Base-by-base conservation (phyloP, 2,329 filamentous ascomycete species). In the Lachnellula occidentalis region DNA sequence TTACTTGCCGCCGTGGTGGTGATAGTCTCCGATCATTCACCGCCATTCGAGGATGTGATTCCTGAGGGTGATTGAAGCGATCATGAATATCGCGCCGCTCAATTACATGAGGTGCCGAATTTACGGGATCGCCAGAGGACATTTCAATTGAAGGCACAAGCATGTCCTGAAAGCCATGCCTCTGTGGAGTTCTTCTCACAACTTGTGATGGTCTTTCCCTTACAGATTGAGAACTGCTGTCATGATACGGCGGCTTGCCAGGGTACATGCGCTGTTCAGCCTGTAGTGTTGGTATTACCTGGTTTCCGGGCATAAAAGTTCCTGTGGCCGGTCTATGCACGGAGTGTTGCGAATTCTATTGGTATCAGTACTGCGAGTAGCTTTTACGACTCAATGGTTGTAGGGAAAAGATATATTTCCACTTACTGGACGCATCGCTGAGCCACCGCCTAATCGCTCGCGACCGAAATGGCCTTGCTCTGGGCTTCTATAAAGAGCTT, bases 71-170 rank as follows among this genome's bases (percentile, higher is more conserved):
- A 42, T 55, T 53, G 24, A 59, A 58, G 37, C 46, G 50, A 48
- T 59, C 49, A 43, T 53, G 45, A 36, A 41, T 50, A 55, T 56
- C 54, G 42, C 53, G 42, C 39, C 56, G 53, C 54, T 61, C 58
- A 55, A 63, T 55, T 55, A 55, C 49, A 41, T 51, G 60, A 46
- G 57, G 52, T 55, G 61, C 50, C 36, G 56, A 50, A 53, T 54
- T 43, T 5, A 54, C 46, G 34, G 48, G 39, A 61, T 66, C 61
- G 58, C 58, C 62, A 60, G 61, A 57, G 45, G 53, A 24, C 51
- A 60, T 61, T 60, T 69, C 67, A 64, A 69, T 68, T 17, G 67
- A 69, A 56, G 64, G 63, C 42, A 68, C 62, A 52, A 65, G 64
- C 58, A 68, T 58, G 48, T 69, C 66, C 61, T 69, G 63, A 3